A percentile compares a stretch with the other conserved stretches of the same genome.
phyloP scores from a whole-genome alignment of 2,329 filamentous ascomycete species.

The Stromatinia cepivora region DNA sequence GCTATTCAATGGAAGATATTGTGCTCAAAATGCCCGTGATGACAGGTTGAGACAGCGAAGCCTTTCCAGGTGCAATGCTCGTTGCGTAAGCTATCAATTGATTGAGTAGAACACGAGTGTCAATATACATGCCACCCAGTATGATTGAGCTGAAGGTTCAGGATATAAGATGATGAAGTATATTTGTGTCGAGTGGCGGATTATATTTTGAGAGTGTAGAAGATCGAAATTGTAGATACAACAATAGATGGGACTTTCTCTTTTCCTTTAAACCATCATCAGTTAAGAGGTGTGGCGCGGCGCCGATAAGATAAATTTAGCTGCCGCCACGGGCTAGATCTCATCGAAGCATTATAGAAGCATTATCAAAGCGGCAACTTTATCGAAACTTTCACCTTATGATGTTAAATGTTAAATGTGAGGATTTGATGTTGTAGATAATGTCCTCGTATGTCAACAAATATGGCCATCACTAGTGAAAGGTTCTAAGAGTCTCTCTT shows the following conservation, averaged over 20 bases:
- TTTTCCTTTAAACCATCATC: no score
- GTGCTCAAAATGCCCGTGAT: neutral
- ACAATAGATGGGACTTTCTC: no score
- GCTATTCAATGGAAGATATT: neutral
- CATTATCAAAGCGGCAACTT: no score
- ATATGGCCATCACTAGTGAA: no score
- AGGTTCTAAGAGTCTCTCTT: no score
- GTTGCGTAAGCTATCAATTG: neutral
- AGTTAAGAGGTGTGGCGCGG: neutral
- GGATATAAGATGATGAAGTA: neutral
- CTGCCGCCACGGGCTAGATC: neutral
- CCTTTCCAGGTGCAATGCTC: neutral
- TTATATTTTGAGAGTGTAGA: neutral
- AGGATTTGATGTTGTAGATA: no score
- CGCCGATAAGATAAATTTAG: conserved; percentile 1
- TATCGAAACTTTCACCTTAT: no score
- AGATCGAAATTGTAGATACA: neutral
- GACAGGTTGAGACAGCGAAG: neutral
- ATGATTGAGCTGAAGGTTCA: neutral
- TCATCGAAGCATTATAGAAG: no score
- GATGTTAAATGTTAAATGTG: no score
- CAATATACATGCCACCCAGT: neutral
- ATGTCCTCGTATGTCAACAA: no score
- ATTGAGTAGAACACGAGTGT: neutral
- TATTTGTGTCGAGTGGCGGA: neutral